Conservation (phyloP, 2,329 filamentous ascomycete genomes). For the Sporothrix protearum region DNA sequence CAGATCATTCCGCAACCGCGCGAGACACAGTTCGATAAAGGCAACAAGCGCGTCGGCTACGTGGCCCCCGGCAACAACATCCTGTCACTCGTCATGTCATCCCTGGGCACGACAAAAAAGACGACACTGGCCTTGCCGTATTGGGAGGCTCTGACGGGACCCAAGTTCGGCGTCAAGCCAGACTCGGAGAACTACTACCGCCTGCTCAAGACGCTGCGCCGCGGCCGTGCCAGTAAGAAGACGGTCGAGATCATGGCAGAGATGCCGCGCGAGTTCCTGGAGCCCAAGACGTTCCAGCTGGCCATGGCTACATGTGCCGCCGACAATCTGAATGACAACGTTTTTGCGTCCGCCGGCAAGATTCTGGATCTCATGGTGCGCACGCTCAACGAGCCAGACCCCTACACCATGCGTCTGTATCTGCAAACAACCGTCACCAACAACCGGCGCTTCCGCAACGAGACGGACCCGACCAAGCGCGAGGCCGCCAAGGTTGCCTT, state of each 20-base stretch:
- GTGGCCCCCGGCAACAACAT: conserved; percentile 52
- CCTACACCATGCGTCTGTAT: conserved; percentile 52
- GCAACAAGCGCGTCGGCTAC: conserved; percentile 25
- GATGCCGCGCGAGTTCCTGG: conserved; percentile 47
- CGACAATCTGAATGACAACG: conserved; percentile 72
- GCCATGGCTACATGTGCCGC: conserved; percentile 70
- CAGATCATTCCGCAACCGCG: background rate
- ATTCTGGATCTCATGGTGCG: conserved; percentile 63
- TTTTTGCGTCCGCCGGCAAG: conserved; percentile 59
- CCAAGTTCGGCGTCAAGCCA: conserved; percentile 59
- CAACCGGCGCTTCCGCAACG: conserved; percentile 40
- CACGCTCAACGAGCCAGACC: conserved; percentile 46
- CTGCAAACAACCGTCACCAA: conserved; percentile 53
- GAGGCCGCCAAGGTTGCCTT: conserved; percentile 42
- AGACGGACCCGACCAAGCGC: conserved; percentile 35
- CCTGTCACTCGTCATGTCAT: conserved; percentile 66
- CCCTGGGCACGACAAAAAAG: conserved; percentile 58
- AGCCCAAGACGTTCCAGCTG: conserved; percentile 60
- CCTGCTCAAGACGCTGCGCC: conserved; percentile 64
- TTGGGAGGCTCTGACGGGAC: conserved; percentile 68
- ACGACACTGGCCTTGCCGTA: conserved; percentile 66
- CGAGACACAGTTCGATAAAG: conserved; percentile 7
- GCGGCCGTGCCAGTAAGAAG: conserved; percentile 61
- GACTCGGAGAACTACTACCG: conserved; percentile 67
- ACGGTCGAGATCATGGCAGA: conserved; percentile 56